Evolutionary conservation across 2,329 filamentous ascomycete species (phyloP).

Genomic region (Mycosphaerella sp.): DNA sequence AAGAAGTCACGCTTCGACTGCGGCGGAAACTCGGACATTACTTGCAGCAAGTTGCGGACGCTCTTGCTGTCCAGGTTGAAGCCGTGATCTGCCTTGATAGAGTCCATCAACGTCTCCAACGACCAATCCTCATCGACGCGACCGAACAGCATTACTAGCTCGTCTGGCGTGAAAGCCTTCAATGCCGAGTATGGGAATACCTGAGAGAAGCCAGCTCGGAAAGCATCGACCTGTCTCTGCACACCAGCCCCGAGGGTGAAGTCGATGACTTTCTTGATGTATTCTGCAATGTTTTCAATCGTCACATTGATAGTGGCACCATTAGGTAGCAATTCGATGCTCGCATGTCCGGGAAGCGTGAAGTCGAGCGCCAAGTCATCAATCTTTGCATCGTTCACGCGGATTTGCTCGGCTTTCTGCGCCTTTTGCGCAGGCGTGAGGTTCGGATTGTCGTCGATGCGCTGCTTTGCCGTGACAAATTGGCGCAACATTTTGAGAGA

Average conservation of each 20-base stretch:
- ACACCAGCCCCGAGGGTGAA: slow-evolving; percentile 87
- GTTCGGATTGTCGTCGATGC: slow-evolving; percentile 64
- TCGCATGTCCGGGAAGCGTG: slow-evolving; percentile 82
- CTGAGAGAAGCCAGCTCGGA: slow-evolving; percentile 83
- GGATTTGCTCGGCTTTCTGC: slow-evolving; percentile 60
- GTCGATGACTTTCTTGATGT: slow-evolving; percentile 84
- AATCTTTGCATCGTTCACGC: slow-evolving; percentile 67
- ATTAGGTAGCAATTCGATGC: slow-evolving; percentile 71
- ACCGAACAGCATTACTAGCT: slow-evolving; percentile 91
- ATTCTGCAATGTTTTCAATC: slow-evolving; percentile 84
- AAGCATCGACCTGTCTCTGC: slow-evolving; percentile 80
- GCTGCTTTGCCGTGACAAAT: slow-evolving; percentile 75
- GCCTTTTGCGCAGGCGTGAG: slow-evolving; percentile 66
- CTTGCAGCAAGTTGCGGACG: slow-evolving; percentile 84
- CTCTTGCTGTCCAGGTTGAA: slow-evolving; percentile 98
- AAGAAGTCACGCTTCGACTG: slow-evolving; percentile 83
- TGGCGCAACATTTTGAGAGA: slow-evolving; percentile 83
- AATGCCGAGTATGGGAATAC: slow-evolving; percentile 94
- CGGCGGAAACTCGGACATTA: slow-evolving; percentile 78
- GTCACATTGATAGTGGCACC: slow-evolving; percentile 71
- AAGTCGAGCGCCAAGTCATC: slow-evolving; percentile 92
- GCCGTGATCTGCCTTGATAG: slow-evolving; percentile 96
- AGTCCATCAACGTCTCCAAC: slow-evolving; percentile 94
- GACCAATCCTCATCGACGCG: slow-evolving; percentile 94
- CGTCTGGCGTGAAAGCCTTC: slow-evolving; percentile 88